phyloP scores from a whole-genome alignment of 306 rosid genomes.

The Lagenaria siceraria region DNA sequence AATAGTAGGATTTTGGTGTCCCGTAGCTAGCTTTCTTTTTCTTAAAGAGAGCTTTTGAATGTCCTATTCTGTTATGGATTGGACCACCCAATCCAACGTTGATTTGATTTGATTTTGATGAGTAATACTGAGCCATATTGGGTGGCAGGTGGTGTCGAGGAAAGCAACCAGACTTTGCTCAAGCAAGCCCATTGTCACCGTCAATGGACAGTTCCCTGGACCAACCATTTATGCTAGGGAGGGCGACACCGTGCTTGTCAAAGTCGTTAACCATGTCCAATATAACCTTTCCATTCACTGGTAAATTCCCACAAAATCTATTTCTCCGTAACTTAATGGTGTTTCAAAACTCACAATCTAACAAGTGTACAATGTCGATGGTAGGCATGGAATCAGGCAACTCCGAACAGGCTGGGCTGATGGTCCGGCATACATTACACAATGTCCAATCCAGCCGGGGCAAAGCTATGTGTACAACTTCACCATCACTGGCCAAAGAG shows the following conservation, averaged over 20 bases:
- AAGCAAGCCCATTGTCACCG: constrained; percentile 55
- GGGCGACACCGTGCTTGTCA: constrained; percentile 59
- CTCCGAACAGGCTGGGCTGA: constrained; percentile 82
- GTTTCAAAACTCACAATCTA: background rate
- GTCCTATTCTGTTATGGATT: background rate
- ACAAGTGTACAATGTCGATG: background rate
- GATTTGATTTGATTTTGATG: background rate
- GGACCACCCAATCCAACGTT: background rate
- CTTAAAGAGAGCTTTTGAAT: background rate
- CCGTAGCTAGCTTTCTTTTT: background rate
- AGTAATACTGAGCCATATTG: background rate
- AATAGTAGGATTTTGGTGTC: no score
- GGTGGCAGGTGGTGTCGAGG: constrained; percentile 49
- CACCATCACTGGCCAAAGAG: constrained; percentile 78
- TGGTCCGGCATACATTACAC: constrained; percentile 81
- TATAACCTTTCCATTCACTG: constrained; percentile 69
- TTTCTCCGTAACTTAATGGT: background rate
- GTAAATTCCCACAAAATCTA: constrained; percentile 12
- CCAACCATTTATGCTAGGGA: constrained; percentile 85
- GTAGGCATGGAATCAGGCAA: constrained; percentile 84
- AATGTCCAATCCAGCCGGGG: constrained; percentile 73
- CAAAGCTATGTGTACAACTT: constrained; percentile 64
- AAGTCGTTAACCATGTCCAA: constrained; percentile 51
- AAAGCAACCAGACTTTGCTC: constrained; percentile 49
- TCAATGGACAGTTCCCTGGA: constrained; percentile 79